Base-by-base conservation (phyloP, 805 yeast genomes). In the Torulaspora franciscae region DNA sequence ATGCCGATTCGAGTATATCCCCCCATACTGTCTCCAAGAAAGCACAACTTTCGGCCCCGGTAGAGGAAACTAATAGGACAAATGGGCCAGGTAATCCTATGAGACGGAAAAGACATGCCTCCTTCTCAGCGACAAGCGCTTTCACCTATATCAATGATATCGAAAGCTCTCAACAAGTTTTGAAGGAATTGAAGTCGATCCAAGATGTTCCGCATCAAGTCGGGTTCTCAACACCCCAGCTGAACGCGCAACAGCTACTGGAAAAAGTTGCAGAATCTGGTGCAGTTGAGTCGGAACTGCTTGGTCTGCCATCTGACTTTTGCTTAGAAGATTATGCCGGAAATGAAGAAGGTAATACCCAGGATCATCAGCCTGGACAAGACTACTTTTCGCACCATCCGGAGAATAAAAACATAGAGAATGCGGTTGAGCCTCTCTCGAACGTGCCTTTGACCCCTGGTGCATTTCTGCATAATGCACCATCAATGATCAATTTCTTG, bases 161-260 rank as follows among this genome's bases (percentile, higher is more conserved):
- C 11, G 45, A 48, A 10, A 49, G 46, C 13, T 46, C 42, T 7
- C 46, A 50, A 14, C 54, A 53, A 29, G 40, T 42, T n/a, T 37
- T 45, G 23, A 46, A 37, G 22, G 58, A 54, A 23, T 15, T 50
- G n/a, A 55, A 51, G 35, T 40, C 49, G 11, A 41, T 54, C 32
- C 44, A 52, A n/a, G 64, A 57, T 44, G 47, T 59, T 1, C 89
- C 90, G 1, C 75, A 74, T 35, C 88, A 84, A 56, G 89, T 84
- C 22, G 85, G 82, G 2, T 86, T 85, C 59, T 79, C 95, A 1
- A 84, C 95, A 1, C 96, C 95, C 2, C 95, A 87, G 61, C 57
- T 80, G 36, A 57, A 71, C 9, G 81, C 83, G 1, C 67, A 68
- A 14, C 77, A 76, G 28, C 51, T 73, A 17, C 62, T 66, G 42